Percentiles rank a stretch among this genome's conserved stretches.
These are phyloP conservation scores for Phytophthora pluvialis DNA, from an alignment of 352 stramenopile genomes.

Conservation along the genomic window DNA sequence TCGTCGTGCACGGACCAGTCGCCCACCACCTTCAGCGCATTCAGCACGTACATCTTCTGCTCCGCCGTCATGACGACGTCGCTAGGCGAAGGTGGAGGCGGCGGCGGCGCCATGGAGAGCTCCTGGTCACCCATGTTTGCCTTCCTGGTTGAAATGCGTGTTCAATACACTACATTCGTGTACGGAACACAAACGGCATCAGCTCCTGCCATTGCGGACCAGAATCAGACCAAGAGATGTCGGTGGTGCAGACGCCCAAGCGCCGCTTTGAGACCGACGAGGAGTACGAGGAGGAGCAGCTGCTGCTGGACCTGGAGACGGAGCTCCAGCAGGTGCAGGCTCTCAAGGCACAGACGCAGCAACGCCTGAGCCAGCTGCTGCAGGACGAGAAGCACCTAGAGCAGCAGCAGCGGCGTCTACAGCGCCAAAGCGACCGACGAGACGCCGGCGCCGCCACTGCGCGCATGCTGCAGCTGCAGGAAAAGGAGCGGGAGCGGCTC, in stretches of 20 bases:
- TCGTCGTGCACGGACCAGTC: constrained; percentile 81
- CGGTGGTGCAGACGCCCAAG: constrained; percentile 7
- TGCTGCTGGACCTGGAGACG: constrained; percentile 49
- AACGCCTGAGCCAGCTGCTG: constrained; percentile 45
- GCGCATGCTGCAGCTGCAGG: constrained; percentile 70
- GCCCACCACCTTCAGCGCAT: constrained; percentile 64
- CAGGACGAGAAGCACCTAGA: constrained; percentile 52
- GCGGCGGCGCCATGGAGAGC: constrained; percentile 5
- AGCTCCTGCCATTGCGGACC: constrained; percentile 18
- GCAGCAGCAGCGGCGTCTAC: constrained; percentile 45
- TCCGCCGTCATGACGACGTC: constrained; percentile 32
- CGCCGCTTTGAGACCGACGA: constrained; percentile 36
- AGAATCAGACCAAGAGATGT: constrained; percentile 20
- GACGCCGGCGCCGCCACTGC: constrained; percentile 44
- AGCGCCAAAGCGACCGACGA: constrained; percentile 38
- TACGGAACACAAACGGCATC: constrained; percentile 13
- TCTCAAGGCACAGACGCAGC: constrained; percentile 48
- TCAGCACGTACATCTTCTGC: constrained; percentile 48
- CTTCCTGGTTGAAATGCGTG: background rate
- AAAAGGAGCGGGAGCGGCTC: constrained; percentile 53
- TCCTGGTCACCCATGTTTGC: constrained; percentile 13
- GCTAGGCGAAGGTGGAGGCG: background rate
- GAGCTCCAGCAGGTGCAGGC: constrained; percentile 58
- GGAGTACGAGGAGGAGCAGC: constrained; percentile 46
- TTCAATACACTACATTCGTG: constrained; percentile 4